Evolutionary conservation across 192 early-diverging fungal species (phyloP).

Genomic region (Backusella morwellensis): DNA sequence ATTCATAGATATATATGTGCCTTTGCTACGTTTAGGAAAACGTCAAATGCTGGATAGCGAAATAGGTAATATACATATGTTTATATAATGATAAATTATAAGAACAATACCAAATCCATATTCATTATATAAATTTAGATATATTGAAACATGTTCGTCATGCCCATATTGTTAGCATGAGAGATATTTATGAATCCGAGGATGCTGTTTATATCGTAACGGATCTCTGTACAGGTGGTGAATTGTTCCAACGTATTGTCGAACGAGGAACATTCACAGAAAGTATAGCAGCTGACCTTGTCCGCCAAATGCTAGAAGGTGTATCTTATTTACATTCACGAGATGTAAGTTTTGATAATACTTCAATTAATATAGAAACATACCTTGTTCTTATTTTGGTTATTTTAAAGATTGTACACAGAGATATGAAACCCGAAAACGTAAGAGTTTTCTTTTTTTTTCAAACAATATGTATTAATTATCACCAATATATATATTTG

Average conservation of each 20-base stretch:
- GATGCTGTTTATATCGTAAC: slow-evolving; percentile 67
- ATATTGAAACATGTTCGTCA: slow-evolving; percentile 80
- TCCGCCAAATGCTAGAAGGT: slow-evolving; percentile 70
- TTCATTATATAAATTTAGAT: slow-evolving; percentile 41
- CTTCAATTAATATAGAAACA: background rate
- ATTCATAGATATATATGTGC: background rate
- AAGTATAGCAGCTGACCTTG: slow-evolving; percentile 65
- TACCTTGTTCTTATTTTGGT: background rate
- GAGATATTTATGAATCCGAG: slow-evolving; percentile 64
- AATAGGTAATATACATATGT: slow-evolving; percentile 30
- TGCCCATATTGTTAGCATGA: slow-evolving; percentile 75
- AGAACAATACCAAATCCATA: background rate
- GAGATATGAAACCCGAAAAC: slow-evolving; percentile 82
- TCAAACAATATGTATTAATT: background rate
- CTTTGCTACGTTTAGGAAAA: slow-evolving; percentile 35
- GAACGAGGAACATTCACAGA: slow-evolving; percentile 72
- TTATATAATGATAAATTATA: background rate
- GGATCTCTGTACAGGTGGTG: slow-evolving; percentile 72
- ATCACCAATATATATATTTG: background rate
- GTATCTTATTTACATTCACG: slow-evolving; percentile 80
- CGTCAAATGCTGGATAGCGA: slow-evolving; percentile 55
- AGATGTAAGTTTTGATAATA: slow-evolving; percentile 35
- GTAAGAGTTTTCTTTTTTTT: slow-evolving; percentile 20
- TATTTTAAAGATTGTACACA: slow-evolving; percentile 66
- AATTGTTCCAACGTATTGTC: slow-evolving; percentile 76